Base-by-base conservation (phyloP, 306 rosid genomes). In the Trifolium pratense region DNA sequence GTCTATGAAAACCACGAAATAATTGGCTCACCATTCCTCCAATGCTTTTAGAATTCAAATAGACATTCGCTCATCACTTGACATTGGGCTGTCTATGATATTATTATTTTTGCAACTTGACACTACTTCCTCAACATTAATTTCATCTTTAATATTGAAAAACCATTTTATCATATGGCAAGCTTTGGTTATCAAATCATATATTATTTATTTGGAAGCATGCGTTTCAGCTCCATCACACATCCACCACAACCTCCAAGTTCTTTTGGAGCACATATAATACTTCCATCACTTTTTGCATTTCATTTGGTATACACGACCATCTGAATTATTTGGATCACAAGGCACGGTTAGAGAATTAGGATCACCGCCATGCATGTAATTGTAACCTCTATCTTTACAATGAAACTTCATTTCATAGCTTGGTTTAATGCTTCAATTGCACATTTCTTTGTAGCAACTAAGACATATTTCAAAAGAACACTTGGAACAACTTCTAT, bases 311-410 rank as follows among this genome's bases (percentile, higher is more conserved):
- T 31, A 46, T 25, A 8, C 7, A 39, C 29, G 77, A 66, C 64
- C 57, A 34, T 73, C 40, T 42, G 73, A 66, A 48, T 66, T 39
- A 17, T 43, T 74, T 46, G 68, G 61, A 56, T 66, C 26, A 70
- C 29, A 21, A 34, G 73, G 73, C 16, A 32, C 75, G 2, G 12
- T 76, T 17, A 73, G 60, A 40, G n/a, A 14, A 34, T 34, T 2
- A 6, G 92, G 88, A 37, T 89, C 85, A 59, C 92, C 92, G 40
- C 97, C 97, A 42, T 89, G 88, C 81, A 91, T 89, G 76, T 91
- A 91, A 55, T 84, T 87, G 70, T 42, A 59, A 7, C 97, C 97
- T 79, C 67, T 87, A 49, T 81, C 37, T 70, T 69, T 57, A 43
- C 87, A 89, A 25, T 52, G 92, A 75, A 87, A 87, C 77, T 84